Evolutionary conservation across 768 basidiomycete species (phyloP), one percentile per base, ranked within the genome.

Genomic region (Suillus occidentalis): DNA sequence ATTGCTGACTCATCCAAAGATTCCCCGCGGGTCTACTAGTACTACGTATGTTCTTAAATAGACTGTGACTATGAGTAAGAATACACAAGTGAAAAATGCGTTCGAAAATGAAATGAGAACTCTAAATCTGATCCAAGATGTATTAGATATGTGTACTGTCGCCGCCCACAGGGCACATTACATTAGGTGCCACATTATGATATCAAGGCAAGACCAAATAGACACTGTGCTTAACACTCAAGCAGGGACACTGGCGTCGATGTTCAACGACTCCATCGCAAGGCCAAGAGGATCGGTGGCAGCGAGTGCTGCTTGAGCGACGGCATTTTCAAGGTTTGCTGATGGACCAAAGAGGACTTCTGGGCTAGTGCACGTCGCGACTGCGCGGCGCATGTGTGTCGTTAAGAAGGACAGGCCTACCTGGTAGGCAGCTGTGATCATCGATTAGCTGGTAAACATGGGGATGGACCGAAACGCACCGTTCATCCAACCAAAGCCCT

Each of bases 401-500:
- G 94, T 93, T 69, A 99, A 79, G 84, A 96, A 96, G 28, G 95
- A 91, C 52, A 98, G 77, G n/a, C 97, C 97, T 61, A 98, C 92
- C 80, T 98, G 97, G 76, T 95, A 98, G 37, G 95, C 93, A 69
- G 96, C 93, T 95, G 70, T 49, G 45, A 63, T 59, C 62, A 31
- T 57, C 52, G 64, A 62, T 47, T 63, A 47, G 65, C 36, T 61
- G 43, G n/a, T 39, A 12, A 34, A 43, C 43, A 9, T 18, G 36
- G 25, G 0, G 2, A 40, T 13, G 20, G 62, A 34, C 2, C 13
- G 42, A 45, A 13, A 80, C 89, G 66, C 71, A 94, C 94, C 84
- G 67, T 97, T 97, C 92, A 95, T 97, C 97, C 95, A 98, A 10
- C 97, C 97, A 73, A 99, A 99, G 62, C 97, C 97, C 78, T 99